Evolutionary conservation across 352 stramenopile species (phyloP).

Genomic region (Phytophthora agathidicida): DNA sequence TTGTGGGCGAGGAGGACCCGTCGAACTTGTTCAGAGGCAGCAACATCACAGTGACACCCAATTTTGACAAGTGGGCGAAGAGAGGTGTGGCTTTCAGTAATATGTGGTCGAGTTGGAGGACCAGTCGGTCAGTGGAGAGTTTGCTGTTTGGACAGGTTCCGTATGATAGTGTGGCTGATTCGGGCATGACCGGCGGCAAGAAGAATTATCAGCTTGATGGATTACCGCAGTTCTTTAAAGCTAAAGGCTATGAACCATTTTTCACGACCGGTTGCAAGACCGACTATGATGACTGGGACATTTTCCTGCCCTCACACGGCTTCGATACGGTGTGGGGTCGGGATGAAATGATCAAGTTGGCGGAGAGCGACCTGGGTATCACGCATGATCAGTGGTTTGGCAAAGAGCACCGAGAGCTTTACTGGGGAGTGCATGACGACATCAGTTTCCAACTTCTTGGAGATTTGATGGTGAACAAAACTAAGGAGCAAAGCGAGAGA

Average conservation of each 20-base stretch:
- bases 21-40: conserved; percentile 35
- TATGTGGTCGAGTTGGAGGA: conserved; percentile 59
- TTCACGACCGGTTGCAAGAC: conserved; percentile 48
- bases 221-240: conserved; percentile 54
- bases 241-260: conserved; percentile 49
- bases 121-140: conserved; percentile 56
- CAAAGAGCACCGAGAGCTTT: conserved; percentile 2
- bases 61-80: conserved; percentile 56
- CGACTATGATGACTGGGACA: conserved; percentile 53
- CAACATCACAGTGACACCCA: conserved; percentile 35
- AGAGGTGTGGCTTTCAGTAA: conserved; percentile 51
- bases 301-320: conserved; percentile 44
- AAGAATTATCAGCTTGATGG: conserved; percentile 31
- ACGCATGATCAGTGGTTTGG: conserved; percentile 32
- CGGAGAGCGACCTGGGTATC: conserved; percentile 39
- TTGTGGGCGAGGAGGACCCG: conserved; percentile 43
- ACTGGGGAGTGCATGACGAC: conserved; percentile 59
- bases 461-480: conserved; percentile 49
- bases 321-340: conserved; percentile 45
- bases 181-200: conserved; percentile 33
- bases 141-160: conserved; percentile 54
- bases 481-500: conserved; percentile 25
- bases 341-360: conserved; percentile 37
- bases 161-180: conserved; percentile 40
- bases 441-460: conserved; percentile 46